Base-by-base conservation (phyloP, 1,284 basidiomycete species). In the Tetrapyrgos nigripes region DNA sequence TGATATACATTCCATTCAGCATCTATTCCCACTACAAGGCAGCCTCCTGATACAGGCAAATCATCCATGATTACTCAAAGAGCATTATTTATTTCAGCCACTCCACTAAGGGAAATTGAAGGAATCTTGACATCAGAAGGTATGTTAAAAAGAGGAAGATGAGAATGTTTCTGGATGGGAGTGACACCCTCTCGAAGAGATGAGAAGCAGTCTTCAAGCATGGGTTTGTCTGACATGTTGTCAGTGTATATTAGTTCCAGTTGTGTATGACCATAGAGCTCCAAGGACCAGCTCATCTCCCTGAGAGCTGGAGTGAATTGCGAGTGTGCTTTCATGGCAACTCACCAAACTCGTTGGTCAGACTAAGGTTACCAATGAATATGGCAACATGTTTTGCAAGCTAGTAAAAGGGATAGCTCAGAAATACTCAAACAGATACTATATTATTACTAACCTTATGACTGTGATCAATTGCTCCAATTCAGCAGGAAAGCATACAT, bases 331-430 rank as follows among this genome's bases (percentile, higher is more conserved):
- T 66, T 68, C 28, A 65, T 65, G 1, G 65, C 54, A 3, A 66
- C 64, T 68, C 62, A 10, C 65, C 65, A 27, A 51, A 50, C 48
- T 70, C 62, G 49, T 70, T 70, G 1, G 64, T 67, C 1, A 68
- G 57, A 3, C 64, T 66, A 23, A 68, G 59, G 4, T 66, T 33
- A 0, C 53, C 66, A 27, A 43, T 62, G 40, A 66, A 69, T 3
- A 69, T 57, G 9, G 57, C 50, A 43, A 52, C 43, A 43, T 52
- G 50, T 26, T 52, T 52, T 4, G 19, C 35, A 4, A 52, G 23
- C 50, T 52, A 8, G 14, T 40, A 47, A 45, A 48, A 8, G 35
- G 8, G 17, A 11, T 29, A 29, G 13, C 9, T 50, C 48, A 50
- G 48, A 31, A 9, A 8, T 27, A 33, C 27, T 5, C 17, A 14